Conservation (phyloP, 768 basidiomycete genomes). For the Boletus barrowsii region DNA sequence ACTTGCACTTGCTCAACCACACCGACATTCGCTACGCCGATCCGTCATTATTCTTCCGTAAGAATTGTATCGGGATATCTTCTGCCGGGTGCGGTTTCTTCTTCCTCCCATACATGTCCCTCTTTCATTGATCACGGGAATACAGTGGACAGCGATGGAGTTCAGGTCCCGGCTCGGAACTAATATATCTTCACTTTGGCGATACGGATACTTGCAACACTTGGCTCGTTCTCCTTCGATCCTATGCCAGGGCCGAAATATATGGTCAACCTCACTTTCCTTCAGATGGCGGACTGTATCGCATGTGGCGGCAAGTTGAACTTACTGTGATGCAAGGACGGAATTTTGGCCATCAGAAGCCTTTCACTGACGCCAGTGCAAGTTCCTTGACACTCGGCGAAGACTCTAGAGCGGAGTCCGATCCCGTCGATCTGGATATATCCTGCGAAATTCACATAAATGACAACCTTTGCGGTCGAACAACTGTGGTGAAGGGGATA, state of each 20-base stretch:
- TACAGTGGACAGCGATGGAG: conserved; percentile 61
- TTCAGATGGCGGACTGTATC: conserved; percentile 70
- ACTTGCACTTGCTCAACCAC: conserved; percentile 68
- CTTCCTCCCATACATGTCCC: not conserved
- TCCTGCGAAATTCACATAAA: conserved; percentile 81
- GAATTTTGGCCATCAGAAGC: conserved; percentile 56
- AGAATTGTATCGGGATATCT: conserved; percentile 72
- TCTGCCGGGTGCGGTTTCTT: conserved; percentile 48
- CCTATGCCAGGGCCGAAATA: conserved; percentile 77
- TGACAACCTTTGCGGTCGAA: conserved; percentile 63
- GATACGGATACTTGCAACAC: conserved; percentile 61
- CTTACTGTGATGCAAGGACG: conserved; percentile 72
- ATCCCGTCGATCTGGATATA: conserved; percentile 62
- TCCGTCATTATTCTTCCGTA: conserved; percentile 71
- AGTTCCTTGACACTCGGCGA: conserved; percentile 30
- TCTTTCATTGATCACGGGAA: conserved; percentile 5
- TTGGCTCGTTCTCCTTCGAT: conserved; percentile 78
- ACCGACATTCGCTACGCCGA: conserved; percentile 80
- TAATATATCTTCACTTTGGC: conserved; percentile 71
- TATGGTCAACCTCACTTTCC: conserved; percentile 60
- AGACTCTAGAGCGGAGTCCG: conserved; percentile 39
- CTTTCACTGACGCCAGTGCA: conserved; percentile 24
- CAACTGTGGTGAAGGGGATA: conserved; percentile 65
- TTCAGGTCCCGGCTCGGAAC: conserved; percentile 50
- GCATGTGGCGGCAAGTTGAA: conserved; percentile 85